Conservation (phyloP, 2,329 filamentous ascomycete species). For the Xylaria sp. region DNA sequence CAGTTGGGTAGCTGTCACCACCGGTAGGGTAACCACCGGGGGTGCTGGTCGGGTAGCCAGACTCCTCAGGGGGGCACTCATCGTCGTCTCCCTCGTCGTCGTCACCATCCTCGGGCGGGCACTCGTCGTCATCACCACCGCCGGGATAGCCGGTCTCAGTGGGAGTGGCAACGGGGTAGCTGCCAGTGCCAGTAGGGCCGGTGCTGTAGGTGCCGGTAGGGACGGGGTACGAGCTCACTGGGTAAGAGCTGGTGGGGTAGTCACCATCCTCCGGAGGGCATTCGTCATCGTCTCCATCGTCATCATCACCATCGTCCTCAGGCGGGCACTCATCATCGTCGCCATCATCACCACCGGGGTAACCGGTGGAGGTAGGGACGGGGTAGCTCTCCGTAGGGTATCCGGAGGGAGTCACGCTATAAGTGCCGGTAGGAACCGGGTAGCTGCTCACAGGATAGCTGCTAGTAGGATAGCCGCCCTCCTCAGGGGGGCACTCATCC, state of each 20-base stretch:
- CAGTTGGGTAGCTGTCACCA: conserved; percentile 9
- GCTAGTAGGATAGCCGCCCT: conserved; percentile 3
- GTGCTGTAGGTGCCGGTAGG: too few species aligned
- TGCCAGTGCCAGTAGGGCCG: too few species aligned
- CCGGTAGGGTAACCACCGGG: conserved; percentile 8
- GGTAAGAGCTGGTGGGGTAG: conserved; percentile 15
- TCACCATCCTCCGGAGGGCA: conserved; percentile 19
- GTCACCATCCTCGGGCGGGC: not conserved
- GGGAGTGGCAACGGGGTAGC: not conserved
- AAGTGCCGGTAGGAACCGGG: not conserved
- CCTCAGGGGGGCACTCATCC: conserved; percentile 19
- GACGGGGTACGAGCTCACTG: conserved; percentile 15
- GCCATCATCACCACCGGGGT: conserved; percentile 13
- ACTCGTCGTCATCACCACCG: conserved; percentile 12
- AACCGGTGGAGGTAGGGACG: conserved; percentile 4
- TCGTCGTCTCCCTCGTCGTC: conserved; percentile 5
- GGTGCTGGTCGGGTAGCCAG: conserved; percentile 5
- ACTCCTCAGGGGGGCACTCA: conserved; percentile 22
- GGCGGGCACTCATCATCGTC: conserved; percentile 13
- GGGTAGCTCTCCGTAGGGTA: conserved; percentile 22
- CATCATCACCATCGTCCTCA: not conserved
- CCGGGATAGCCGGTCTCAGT: conserved; percentile 1
- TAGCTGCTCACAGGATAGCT: not conserved
- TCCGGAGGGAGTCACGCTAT: not conserved
- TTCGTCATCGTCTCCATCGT: conserved; percentile 9